phyloP scores from a whole-genome alignment of 83 land plant species.

The Diphasiastrum complanatum region DNA sequence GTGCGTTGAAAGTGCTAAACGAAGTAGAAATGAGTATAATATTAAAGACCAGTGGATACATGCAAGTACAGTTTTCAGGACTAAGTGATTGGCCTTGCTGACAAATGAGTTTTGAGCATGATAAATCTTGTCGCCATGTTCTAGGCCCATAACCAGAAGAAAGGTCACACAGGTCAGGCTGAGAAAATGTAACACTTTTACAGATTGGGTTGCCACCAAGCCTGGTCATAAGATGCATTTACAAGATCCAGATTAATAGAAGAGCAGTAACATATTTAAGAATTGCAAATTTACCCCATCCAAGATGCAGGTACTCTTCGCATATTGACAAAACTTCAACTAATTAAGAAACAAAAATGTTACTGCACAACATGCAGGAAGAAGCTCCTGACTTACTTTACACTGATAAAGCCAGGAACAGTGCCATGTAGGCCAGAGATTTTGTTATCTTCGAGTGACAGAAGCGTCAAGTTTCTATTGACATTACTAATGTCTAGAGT shows the following conservation, averaged over 20 bases:
- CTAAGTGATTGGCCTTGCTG: neutral
- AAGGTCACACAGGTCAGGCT: conserved; percentile 7
- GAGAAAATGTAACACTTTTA: neutral
- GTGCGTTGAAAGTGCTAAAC: neutral
- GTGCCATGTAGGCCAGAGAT: neutral
- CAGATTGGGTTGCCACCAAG: conserved; percentile 7
- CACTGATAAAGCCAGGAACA: neutral
- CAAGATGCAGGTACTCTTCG: no score
- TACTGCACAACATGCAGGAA: no score
- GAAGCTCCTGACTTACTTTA: conserved; percentile 1
- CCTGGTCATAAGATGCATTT: no score
- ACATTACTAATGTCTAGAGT: neutral
- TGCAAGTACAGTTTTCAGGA: conserved; percentile 1
- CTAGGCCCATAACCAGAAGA: neutral
- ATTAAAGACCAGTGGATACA: neutral
- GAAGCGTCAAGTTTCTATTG: neutral
- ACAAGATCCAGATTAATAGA: no score
- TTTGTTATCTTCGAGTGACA: neutral
- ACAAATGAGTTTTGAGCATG: neutral
- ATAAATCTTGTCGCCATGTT: neutral
- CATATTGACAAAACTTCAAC: no score
- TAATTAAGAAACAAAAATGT: no score
- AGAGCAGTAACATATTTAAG: no score
- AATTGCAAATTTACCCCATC: no score
- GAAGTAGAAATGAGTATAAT: neutral